Base-by-base conservation (phyloP, 2,329 filamentous ascomycete genomes). In the Moelleriella libera region DNA sequence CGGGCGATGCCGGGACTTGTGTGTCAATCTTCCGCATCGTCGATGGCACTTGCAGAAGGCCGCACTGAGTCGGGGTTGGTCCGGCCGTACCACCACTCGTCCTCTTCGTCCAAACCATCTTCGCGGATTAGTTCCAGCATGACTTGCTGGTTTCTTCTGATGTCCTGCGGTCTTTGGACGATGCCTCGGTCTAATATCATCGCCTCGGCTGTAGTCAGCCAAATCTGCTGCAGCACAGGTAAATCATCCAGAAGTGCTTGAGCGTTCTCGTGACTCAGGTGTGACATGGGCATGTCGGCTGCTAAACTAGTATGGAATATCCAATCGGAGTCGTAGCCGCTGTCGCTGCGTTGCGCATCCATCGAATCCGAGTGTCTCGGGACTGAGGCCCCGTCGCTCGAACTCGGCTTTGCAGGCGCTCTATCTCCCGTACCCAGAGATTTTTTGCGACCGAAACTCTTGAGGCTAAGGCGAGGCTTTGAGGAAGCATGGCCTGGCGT, bases 71-170 rank as follows among this genome's bases (percentile, higher is more conserved):
- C 72, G n/a, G 73, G 69, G 2, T 70, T 68, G 34, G 62, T 64
- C 46, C 68, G 69, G 43, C 76, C 75, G 54, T 80, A 80, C 66
- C 72, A 72, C 76, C 78, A 82, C 53, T 80, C 73, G 51, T 82
- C 78, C 57, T 79, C 71, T 48, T 77, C 72, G 21, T 72, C 71
- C 21, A 72, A 62, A 14, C 74, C 76, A 47, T 80, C 75, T 50
- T 82, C 78, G 45, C 73, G 70, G 52, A 83, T 82, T n/a, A 83
- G 64, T 50, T 82, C 76, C 47, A 81, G 62, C 63, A 83, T 71
- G 29, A 82, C 73, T 52, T 78, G 71, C 10, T 73, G 74, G 48
- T 82, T 82, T 41, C 78, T 71, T 57, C 78, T 79, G 53, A 83
- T 83, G 50, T 82, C 75, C 49, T 74, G 66, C 0, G 76, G 64